Conservation (phyloP, 768 basidiomycete genomes). For the Calocera cornea region DNA sequence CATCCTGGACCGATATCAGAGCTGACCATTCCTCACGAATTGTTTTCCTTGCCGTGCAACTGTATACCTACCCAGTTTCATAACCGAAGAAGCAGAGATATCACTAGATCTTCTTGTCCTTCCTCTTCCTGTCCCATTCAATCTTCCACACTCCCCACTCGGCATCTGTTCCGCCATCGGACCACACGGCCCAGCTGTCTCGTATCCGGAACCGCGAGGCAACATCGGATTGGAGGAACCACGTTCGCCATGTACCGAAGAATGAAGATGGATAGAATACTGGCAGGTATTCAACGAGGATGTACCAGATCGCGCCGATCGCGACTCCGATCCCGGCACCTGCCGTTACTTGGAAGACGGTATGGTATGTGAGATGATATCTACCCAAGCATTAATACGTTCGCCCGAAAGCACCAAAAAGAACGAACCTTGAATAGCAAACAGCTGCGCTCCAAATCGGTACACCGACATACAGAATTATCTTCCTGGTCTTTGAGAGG, state of each 20-base stretch:
- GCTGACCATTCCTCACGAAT: neutral
- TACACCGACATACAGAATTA: slow-evolving; percentile 36
- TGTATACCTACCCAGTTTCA: neutral
- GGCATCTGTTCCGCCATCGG: slow-evolving; percentile 58
- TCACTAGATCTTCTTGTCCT: neutral
- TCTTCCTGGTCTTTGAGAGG: slow-evolving; percentile 41
- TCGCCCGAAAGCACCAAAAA: neutral
- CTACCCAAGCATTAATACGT: slow-evolving; percentile 25
- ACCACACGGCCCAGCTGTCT: slow-evolving; percentile 73
- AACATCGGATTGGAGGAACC: slow-evolving; percentile 46
- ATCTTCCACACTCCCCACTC: slow-evolving; percentile 53
- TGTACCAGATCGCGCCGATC: slow-evolving; percentile 44
- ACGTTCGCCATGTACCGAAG: slow-evolving; percentile 12
- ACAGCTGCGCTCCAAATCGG: slow-evolving; percentile 47
- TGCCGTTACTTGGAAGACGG: slow-evolving; percentile 57
- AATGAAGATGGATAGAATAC: slow-evolving; percentile 37
- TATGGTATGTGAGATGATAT: slow-evolving; percentile 60
- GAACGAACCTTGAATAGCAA: slow-evolving; percentile 60
- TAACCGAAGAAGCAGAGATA: neutral
- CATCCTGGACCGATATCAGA: neutral
- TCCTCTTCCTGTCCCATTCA: slow-evolving; percentile 9
- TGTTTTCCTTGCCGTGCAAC: neutral
- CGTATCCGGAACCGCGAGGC: slow-evolving; percentile 54
- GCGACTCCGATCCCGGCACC: slow-evolving; percentile 50
- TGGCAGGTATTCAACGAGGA: slow-evolving; percentile 46